Percentiles rank a stretch among this genome's conserved stretches.
These are phyloP conservation scores for Flaveria floridana DNA, from an alignment of 140 eudicot genomes.

Conservation along the genomic window DNA sequence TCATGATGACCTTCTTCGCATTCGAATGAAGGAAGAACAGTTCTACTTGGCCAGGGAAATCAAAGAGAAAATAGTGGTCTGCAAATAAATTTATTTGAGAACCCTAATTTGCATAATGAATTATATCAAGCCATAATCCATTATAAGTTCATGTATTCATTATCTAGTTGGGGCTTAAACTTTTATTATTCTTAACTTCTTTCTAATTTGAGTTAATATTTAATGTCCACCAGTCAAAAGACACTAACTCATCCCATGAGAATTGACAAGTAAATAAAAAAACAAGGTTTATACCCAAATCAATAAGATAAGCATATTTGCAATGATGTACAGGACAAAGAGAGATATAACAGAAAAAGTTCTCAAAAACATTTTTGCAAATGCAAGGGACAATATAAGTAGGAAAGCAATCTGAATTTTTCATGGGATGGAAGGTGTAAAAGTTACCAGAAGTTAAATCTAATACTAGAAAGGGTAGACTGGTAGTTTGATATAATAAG, in stretches of 20 bases:
- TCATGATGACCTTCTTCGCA: conserved; percentile 77
- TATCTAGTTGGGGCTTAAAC: background rate
- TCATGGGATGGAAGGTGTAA: no score
- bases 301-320: background rate
- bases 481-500: background rate
- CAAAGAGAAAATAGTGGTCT: conserved; percentile 94
- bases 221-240: background rate
- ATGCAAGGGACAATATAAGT: background rate
- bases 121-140: background rate
- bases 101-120: background rate
- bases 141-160: background rate
- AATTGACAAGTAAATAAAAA: background rate
- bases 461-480: background rate
- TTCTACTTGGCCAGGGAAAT: conserved; percentile 96
- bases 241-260: background rate
- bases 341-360: background rate
- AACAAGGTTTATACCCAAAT: background rate
- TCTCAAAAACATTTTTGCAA: background rate
- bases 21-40: conserved; percentile 83
- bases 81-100: conserved; percentile 30
- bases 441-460: background rate
- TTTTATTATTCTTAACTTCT: background rate
- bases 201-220: background rate
- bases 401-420: no score
- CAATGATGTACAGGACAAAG: background rate